Evolutionary conservation across 371 early-diverging fungal genomes (phyloP).

Genomic region (Actinomortierella wolfii): DNA sequence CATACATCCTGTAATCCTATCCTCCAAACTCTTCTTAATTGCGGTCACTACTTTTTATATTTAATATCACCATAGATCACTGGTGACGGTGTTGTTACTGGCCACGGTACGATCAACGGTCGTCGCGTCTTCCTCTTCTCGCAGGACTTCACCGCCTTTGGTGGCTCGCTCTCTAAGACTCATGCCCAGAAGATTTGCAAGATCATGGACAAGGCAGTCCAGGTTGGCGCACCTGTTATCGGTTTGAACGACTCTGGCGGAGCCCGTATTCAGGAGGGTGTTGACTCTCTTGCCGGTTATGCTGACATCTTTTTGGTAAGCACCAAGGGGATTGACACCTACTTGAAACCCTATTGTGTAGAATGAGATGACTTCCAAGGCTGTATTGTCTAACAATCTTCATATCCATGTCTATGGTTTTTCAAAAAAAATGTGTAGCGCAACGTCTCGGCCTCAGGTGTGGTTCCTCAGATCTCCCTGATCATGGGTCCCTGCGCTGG

Average conservation of each 20-base stretch:
- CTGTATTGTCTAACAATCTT: too few relatives aligned
- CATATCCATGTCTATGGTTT: too few relatives aligned
- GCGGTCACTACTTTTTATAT: not conserved
- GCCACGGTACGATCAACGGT: constrained; percentile 93
- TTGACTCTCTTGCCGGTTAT: constrained; percentile 95
- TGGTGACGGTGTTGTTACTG: constrained; percentile 96
- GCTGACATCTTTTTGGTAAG: constrained; percentile 91
- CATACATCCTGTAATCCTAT: too few relatives aligned
- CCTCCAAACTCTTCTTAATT: too few relatives aligned
- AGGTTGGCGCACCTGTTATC: constrained; percentile 94
- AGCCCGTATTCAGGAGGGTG: constrained; percentile 98
- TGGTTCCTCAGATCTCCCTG: constrained; percentile 93
- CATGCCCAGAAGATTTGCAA: constrained; percentile 95
- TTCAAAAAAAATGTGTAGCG: constrained; percentile 38
- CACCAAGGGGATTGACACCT: too few relatives aligned
- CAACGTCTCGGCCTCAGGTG: constrained; percentile 93
- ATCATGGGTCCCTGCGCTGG: constrained; percentile 98
- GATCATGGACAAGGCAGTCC: constrained; percentile 94
- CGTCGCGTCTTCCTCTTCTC: constrained; percentile 91
- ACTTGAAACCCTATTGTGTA: too few relatives aligned
- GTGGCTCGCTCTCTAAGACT: constrained; percentile 88
- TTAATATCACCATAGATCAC: constrained; percentile 58
- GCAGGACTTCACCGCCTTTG: constrained; percentile 95
- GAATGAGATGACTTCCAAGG: too few relatives aligned
- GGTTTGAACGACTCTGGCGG: constrained; percentile 98